phyloP scores from a whole-genome alignment of 495 filamentous ascomycete species.

The Darksidea phi region DNA sequence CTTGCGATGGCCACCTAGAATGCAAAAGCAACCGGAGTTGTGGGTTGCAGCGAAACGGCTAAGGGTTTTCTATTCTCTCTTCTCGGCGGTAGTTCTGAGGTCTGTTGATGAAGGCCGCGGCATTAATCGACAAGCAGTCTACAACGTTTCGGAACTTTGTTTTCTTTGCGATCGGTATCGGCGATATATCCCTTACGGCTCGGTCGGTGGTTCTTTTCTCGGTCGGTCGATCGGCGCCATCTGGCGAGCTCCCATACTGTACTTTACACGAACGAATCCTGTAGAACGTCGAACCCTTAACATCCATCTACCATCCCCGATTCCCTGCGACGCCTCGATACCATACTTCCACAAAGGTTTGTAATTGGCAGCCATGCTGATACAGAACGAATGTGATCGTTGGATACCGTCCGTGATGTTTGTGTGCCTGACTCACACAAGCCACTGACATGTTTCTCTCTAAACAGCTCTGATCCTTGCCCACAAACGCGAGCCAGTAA shows the following conservation, averaged over 20 bases:
- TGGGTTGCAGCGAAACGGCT: not conserved
- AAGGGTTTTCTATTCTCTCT: conserved; percentile 5
- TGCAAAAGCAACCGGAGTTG: not conserved
- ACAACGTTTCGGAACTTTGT: conserved; percentile 20
- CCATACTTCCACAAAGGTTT: not conserved
- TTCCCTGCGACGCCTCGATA: not conserved
- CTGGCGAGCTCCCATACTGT: conserved; percentile 25
- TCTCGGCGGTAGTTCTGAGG: conserved; percentile 6
- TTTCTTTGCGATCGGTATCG: conserved; percentile 29
- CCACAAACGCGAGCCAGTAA: too few relatives aligned
- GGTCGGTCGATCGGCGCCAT: conserved; percentile 28
- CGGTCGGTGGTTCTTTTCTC: conserved; percentile 20
- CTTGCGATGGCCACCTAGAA: not conserved
- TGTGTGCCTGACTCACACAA: too few relatives aligned
- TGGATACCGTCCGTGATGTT: too few relatives aligned
- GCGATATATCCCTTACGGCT: conserved; percentile 24
- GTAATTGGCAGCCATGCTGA: too few relatives aligned
- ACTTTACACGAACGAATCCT: conserved; percentile 31
- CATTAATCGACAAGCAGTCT: conserved; percentile 31
- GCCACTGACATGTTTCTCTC: too few relatives aligned
- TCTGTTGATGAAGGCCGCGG: conserved; percentile 10
- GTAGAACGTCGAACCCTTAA: conserved; percentile 7
- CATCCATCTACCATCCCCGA: not conserved
- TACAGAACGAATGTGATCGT: too few relatives aligned
- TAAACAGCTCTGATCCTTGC: too few relatives aligned